These are phyloP conservation scores for Phytophthora cryptogea DNA, from an alignment of 352 stramenopile genomes.

Conservation along the genomic window DNA sequence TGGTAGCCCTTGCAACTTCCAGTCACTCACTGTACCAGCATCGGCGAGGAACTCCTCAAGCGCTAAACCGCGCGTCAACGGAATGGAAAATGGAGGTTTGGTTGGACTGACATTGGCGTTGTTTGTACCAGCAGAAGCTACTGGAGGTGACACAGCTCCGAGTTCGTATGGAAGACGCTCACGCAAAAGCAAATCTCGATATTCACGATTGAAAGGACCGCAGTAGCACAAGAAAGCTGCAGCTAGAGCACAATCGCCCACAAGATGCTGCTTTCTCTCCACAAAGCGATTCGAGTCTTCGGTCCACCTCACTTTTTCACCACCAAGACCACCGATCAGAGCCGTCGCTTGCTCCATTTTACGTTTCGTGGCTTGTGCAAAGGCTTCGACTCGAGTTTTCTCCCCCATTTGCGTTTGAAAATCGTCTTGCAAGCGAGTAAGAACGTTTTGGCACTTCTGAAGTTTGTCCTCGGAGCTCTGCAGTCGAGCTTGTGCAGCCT, in stretches of 20 bases:
- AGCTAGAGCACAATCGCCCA: constrained; percentile 87
- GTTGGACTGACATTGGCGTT: constrained; percentile 6
- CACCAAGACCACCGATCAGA: constrained; percentile 85
- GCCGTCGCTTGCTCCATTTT: constrained; percentile 92
- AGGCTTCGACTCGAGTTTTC: constrained; percentile 87
- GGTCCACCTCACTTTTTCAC: constrained; percentile 88
- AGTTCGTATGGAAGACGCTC: constrained; percentile 75
- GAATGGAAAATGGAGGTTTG: constrained; percentile 48
- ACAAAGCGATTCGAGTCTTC: constrained; percentile 89
- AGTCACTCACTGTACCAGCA: constrained; percentile 83
- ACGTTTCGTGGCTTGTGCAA: constrained; percentile 77
- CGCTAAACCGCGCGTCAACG: constrained; percentile 61
- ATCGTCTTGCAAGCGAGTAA: constrained; percentile 75
- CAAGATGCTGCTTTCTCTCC: constrained; percentile 76
- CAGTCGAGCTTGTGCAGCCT: constrained; percentile 79
- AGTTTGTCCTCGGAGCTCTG: constrained; percentile 75
- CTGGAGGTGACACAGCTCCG: constrained; percentile 26
- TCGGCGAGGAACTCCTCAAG: constrained; percentile 82
- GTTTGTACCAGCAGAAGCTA: not conserved
- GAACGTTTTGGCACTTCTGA: constrained; percentile 62
- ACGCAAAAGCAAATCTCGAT: constrained; percentile 62
- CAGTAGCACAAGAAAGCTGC: constrained; percentile 91
- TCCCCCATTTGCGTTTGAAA: constrained; percentile 91
- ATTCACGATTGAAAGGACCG: constrained; percentile 90
- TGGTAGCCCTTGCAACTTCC: constrained; percentile 87